Evolutionary conservation across 164 flowering plant species (phyloP), one percentile per base, ranked within the genome.

Genomic region (Akebia trifoliata): DNA sequence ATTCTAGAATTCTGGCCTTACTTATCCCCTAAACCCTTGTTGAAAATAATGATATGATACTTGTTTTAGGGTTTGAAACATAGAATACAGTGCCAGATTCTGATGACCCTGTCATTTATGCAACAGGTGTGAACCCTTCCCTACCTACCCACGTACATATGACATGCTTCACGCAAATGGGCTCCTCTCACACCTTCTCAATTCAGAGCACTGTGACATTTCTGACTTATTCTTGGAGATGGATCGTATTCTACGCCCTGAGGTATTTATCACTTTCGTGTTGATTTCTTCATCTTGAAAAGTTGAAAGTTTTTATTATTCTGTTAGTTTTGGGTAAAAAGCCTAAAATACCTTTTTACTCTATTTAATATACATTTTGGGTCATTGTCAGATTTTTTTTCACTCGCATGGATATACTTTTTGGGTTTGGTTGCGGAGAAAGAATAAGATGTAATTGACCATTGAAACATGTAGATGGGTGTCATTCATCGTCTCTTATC

Each of bases 131-230:
- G 92, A 90, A 70, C 82, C 98, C 45, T 91, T 91, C 63, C 96
- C 98, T n/a, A 91, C 98, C 7, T 91, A 88, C 53, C 95, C 98
- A 12, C 80, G 98, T 42, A 87, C 98, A 17, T 93, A 93, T 69
- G 98, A 93, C 73, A 70, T 89, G 94, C 88, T 93, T 74, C 96
- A 93, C 72, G 99, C 85, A 36, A 79, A 75, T 68, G 94, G 82
- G 48, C 97, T 93, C 29, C 86, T 90, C 42, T 82, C 95, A 12
- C 87, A 73, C 57, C 62, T 77, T 37, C 22, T 68, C 9, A 58
- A 36, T 55, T 73, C 78, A 53, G 80, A 74, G 58, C 72, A 69
- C 28, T 93, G 99, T 66, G 80, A 75, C 50, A 29, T 79, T 40
- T 69, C 78, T 59, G 77, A 83, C 52, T 71, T 93, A 39, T 71